Conservation (phyloP, 2,329 filamentous ascomycete genomes). For the Trichoderma sp. region DNA sequence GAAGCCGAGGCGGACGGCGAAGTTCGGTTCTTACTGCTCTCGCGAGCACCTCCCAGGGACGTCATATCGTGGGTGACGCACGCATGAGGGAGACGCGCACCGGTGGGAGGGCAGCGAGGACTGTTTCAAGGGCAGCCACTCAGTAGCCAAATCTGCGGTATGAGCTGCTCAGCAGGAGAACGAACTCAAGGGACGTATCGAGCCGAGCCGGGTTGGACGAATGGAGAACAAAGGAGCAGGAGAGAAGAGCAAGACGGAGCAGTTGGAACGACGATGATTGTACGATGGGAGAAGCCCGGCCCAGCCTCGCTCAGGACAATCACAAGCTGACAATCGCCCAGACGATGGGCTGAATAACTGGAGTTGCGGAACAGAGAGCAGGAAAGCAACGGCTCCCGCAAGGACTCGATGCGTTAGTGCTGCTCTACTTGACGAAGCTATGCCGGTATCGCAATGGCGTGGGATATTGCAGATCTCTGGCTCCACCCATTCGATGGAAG, state of each 20-base stretch:
- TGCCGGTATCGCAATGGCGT: conserved; percentile 26
- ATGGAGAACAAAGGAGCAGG: too few relatives aligned
- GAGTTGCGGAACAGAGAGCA: conserved; percentile 10
- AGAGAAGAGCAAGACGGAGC: not conserved
- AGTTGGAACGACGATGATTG: not conserved
- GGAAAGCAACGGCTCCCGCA: conserved; percentile 15
- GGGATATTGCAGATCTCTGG: conserved; percentile 24
- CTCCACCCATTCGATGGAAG: conserved; percentile 24
- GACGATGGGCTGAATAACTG: conserved; percentile 6
- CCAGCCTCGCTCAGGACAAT: conserved; percentile 4
- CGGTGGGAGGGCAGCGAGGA: not conserved
- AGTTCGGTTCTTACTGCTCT: conserved; percentile 36
- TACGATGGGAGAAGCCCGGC: not conserved
- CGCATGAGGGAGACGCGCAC: conserved; percentile 12
- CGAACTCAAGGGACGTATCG: not conserved
- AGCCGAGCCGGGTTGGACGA: not conserved
- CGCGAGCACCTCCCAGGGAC: conserved; percentile 35
- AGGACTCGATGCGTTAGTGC: conserved; percentile 19
- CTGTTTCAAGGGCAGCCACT: not conserved
- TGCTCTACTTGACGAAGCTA: conserved; percentile 24
- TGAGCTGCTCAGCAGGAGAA: not conserved
- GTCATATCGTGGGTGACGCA: conserved; percentile 36
- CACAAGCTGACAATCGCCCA: conserved; percentile 6
- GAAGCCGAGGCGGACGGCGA: not conserved
- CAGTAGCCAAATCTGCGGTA: not conserved